Base-by-base conservation (phyloP, 2,329 filamentous ascomycete species). In the Rosellinia necatrix region DNA sequence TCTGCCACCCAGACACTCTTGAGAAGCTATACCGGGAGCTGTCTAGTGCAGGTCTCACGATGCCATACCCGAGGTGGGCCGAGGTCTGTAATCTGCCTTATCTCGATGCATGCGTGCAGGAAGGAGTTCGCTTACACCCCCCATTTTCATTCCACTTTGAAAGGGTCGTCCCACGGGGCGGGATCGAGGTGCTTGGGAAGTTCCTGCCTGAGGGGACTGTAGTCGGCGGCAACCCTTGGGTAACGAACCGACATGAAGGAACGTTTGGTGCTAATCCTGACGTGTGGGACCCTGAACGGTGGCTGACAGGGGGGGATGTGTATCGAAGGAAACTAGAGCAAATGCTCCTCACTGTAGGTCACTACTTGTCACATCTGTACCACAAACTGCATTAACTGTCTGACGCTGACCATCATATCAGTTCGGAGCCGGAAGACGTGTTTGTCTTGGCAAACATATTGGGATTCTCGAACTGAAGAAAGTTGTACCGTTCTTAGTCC, bases 401-500 rank as follows among this genome's bases (percentile, higher is more conserved):
- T n/a, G n/a, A n/a, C 4, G 42, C 19, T 25, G 9, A 12, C 22
- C 10, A 41, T 22, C 13, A 22, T 9, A 44, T 22, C 22, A 67
- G 66, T 67, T 66, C 35, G 63, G 63, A 19, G 61, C 64, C 34
- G 66, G 66, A 2, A 46, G 61, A n/a, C 62, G 66, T 3, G 58
- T 68, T 17, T 69, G 66, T 50, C 50, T 68, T 5, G 66, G 66
- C 8, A 62, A 59, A 22, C 56, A 68, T 40, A 44, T 70, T 22
- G 68, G 61, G 6, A 61, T 69, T 13, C 38, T 70, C 8, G 68
- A 70, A 47, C 47, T 70, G 17, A 69, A 69, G 46, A 70, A 70
- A 56, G 24, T 70, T 6, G 37, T 70, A 4, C 51, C 67, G 0
- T 63, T 64, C 27, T 48, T 70, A 4, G 27, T 69, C n/a, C 27